Percentiles rank a stretch among this genome's conserved stretches.
phyloP scores from a whole-genome alignment of 192 early-diverging fungal species.

The Coemansia sp. region DNA sequence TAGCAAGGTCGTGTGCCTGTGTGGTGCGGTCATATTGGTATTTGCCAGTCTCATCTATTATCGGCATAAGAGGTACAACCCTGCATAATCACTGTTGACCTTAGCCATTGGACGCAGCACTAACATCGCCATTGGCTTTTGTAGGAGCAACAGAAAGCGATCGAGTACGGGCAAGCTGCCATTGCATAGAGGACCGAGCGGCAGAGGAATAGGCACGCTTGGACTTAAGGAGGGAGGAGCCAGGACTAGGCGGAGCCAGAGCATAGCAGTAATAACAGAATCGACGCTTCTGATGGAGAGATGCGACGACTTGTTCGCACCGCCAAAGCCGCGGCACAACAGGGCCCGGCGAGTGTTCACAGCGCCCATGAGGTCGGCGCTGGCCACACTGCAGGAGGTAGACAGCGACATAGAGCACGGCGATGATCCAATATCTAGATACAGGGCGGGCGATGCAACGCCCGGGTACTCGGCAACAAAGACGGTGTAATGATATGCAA shows the following conservation, averaged over 20 bases:
- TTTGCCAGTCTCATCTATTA: background rate
- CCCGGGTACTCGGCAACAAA: background rate
- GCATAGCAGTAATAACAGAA: conserved; percentile 39
- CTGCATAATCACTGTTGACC: background rate
- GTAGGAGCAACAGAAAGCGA: background rate
- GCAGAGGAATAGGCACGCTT: background rate
- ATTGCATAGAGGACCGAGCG: background rate
- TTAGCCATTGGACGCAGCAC: background rate
- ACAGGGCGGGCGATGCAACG: background rate
- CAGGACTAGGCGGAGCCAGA: conserved; percentile 28
- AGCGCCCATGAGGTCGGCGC: background rate
- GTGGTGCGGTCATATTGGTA: background rate
- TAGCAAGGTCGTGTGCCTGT: background rate
- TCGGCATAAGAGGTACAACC: background rate
- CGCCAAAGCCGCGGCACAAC: background rate
- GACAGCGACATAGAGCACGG: conserved; percentile 5
- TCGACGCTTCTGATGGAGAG: conserved; percentile 42
- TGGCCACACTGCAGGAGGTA: background rate
- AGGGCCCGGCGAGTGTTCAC: conserved; percentile 11
- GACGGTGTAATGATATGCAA: background rate
- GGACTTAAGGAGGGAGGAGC: background rate
- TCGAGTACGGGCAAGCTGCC: background rate
- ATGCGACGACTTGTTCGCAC: conserved; percentile 33
- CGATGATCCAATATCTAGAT: background rate
- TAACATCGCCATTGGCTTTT: background rate